A percentile compares a stretch with the other conserved stretches of the same genome.
Evolutionary conservation across 208 protist species (phyloP).

Genomic region (Trypanosoma platydactyli): DNA sequence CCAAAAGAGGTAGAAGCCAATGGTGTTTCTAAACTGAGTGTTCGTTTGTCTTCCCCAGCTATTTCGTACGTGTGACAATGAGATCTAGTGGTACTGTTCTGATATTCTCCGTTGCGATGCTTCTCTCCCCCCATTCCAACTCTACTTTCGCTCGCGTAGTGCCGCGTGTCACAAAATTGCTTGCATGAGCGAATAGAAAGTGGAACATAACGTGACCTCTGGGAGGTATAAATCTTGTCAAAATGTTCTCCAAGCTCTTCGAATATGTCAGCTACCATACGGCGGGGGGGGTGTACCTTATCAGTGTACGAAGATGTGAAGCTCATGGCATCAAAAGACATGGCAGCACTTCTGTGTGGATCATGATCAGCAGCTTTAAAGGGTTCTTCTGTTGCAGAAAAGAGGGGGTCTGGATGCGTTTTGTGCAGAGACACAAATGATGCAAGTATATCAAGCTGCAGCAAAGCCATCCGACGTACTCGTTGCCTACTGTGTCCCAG

Average conservation of each 20-base stretch:
- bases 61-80: background rate
- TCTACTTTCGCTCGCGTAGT: background rate
- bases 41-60: background rate
- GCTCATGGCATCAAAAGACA: background rate
- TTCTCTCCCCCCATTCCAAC: background rate
- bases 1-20: conserved; percentile 18
- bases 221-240: conserved; percentile 22
- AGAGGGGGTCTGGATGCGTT: background rate
- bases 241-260: conserved; percentile 23
- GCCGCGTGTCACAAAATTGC: background rate
- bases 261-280: conserved; percentile 19
- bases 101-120: too few species aligned
- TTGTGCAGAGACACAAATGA: conserved; percentile 4
- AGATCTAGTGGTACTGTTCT: too few species aligned
- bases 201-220: conserved; percentile 20
- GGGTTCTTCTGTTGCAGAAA: background rate
- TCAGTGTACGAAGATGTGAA: background rate
- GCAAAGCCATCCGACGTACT: conserved; percentile 16
- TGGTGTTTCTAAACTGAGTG: background rate
- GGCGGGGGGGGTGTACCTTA: background rate
- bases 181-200: background rate
- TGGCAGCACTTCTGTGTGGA: background rate
- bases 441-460: conserved; percentile 20
- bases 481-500: conserved; percentile 13
- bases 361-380: background rate